Base-by-base conservation (phyloP, 192 early-diverging fungal genomes). In the Chytriomyces hyalinus region DNA sequence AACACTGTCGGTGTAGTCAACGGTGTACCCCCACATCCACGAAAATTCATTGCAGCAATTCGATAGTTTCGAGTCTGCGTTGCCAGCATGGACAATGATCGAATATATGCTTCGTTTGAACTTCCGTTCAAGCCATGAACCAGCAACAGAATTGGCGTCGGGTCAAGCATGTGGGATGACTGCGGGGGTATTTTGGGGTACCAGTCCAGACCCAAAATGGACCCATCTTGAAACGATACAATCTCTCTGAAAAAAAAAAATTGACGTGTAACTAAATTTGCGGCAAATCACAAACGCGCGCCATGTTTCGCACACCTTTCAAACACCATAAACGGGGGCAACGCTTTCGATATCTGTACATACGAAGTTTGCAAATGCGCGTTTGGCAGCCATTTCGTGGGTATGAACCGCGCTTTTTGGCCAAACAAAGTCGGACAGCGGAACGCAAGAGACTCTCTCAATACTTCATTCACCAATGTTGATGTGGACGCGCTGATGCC, bases 81-180 rank as follows among this genome's bases (percentile, higher is more conserved):
- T 13, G 67, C 57, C 43, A 77, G 75, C 11, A 62, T 75, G 46
- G 92, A 86, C 11, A 96, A 76, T 11, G 88, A 83, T 28, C 92
- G 91, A 45, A 98, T 91, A 76, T 98, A 98, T 3, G 88, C 87
- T 81, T 97, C 96, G 80, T 93, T 90, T 53, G 92, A 93, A 45
- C 95, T 95, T 62, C 97, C 97, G 7, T 96, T 96, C 73, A 98
- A 81, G 45, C 97, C 95, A 80, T 97, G 97, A 9, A 94, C 82
- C 49, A 95, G 86, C 6, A 98, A 83, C 49, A 97, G 80, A 36
- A 91, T 93, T 0, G 95, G 94, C 1, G 69, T 70, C 13, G 50
- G 69, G 43, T 70, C 69, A 51, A 57, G 69, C 90, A 90, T 65
- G 84, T 81, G 57, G 4, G 44, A 49, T 47, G 13, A 66, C 3